phyloP scores from a whole-genome alignment of 306 rosid species.

The Ziziphus jujuba region DNA sequence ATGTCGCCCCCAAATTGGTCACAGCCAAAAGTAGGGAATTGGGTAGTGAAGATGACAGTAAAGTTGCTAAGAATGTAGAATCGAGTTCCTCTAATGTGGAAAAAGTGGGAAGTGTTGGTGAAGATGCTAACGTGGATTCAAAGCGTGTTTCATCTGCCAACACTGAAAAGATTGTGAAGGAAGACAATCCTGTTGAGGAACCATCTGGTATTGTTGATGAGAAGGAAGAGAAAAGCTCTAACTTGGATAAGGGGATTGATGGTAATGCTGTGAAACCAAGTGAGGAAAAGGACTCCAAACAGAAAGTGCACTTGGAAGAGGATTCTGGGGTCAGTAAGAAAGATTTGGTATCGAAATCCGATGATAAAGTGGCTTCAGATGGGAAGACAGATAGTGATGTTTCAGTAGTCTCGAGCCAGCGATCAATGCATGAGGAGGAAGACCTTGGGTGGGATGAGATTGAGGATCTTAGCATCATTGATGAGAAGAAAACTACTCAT shows the following conservation, averaged over 20 bases:
- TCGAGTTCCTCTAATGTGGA: constrained; percentile 24
- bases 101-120: constrained; percentile 19
- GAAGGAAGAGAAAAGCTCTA: constrained; percentile 13
- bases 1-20: constrained; percentile 25
- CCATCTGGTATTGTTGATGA: constrained; percentile 27
- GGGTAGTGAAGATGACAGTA: constrained; percentile 33
- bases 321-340: constrained; percentile 38
- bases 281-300: constrained; percentile 26
- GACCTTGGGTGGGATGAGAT: constrained; percentile 96
- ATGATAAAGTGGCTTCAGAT: constrained; percentile 33
- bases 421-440: constrained; percentile 49
- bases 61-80: constrained; percentile 15
- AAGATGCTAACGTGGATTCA: constrained; percentile 22
- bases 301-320: constrained; percentile 26
- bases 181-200: constrained; percentile 32
- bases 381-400: constrained; percentile 37
- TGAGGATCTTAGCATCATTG: constrained; percentile 77
- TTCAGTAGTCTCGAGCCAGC: constrained; percentile 35
- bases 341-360: constrained; percentile 26
- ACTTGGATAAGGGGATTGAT: constrained; percentile 17
- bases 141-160: constrained; percentile 14
- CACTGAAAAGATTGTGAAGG: constrained; percentile 25
- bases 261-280: constrained; percentile 20
- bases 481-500: constrained; percentile 50
- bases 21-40: constrained; percentile 22